Conservation (phyloP, 75 land plant genomes). For the Cryptomeria japonica region DNA sequence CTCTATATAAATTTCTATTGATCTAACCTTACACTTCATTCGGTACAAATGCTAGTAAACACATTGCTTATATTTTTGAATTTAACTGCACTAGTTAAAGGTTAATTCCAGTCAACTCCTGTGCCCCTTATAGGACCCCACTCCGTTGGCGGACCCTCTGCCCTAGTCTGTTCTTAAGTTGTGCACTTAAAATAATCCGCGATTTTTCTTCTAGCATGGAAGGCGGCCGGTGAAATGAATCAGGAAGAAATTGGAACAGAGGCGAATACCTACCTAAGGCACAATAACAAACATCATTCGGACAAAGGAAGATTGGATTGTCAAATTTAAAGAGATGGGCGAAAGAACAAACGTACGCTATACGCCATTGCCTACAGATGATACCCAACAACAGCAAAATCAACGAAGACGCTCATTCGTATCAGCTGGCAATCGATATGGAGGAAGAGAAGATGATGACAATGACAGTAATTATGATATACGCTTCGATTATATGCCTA, state of each 20-base stretch:
- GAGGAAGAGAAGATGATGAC: constrained; percentile 18
- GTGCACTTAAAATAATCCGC: no score
- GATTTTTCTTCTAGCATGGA: no score
- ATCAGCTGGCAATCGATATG: neutral
- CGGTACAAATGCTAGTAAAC: no score
- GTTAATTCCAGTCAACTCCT: no score
- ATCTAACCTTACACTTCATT: no score
- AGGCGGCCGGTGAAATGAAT: neutral
- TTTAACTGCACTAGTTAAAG: no score
- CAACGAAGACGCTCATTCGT: constrained; percentile 8
- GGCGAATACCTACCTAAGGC: neutral
- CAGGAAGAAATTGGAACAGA: neutral
- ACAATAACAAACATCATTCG: neutral
- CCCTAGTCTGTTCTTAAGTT: no score
- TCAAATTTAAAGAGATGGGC: constrained; percentile 37
- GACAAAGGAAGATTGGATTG: neutral
- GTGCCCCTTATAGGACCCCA: no score
- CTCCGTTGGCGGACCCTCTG: no score
- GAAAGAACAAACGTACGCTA: constrained; percentile 61
- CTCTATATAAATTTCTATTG: no score
- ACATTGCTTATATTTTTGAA: no score
- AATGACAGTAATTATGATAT: constrained; percentile 35
- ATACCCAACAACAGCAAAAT: constrained; percentile 11
- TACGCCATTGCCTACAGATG: constrained; percentile 51
- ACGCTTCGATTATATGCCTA: constrained; percentile 65